Evolutionary conservation across 108 stramenopile genomes (phyloP), one percentile per base, ranked within the genome.

Genomic region (Skeletonema costatum): DNA sequence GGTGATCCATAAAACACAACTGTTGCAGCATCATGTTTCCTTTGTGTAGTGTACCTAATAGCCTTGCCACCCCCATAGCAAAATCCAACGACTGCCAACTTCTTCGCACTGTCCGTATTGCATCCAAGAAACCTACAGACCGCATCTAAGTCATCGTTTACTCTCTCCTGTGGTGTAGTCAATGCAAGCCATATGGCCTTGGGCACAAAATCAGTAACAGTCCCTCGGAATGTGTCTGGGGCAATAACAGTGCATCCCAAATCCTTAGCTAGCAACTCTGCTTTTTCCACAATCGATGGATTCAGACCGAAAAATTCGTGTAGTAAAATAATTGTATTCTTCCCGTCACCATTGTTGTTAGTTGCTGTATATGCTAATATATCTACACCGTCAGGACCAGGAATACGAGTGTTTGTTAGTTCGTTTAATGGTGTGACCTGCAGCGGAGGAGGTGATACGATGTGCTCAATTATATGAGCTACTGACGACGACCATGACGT

Each of bases 301-400:
- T 38, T 71, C 19, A 77, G 62, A 7, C 76, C 76, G 33, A 77
- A 77, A 70, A 77, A 77, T 39, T 77, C 76, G 66, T 77, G 76
- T 21, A 77, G 64, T 19, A 77, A 21, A 44, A 77, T 71, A 10
- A 77, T 56, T 56, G 53, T 6, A 56, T 56, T 21, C 9, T 25
- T 25, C 21, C 25, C 25, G 17, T 56, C 53, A 10, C n/a, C 6
- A 53, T 53, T 25, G 8, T 21, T 53, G 21, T 21, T 53, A 4
- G 51, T 25, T 25, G 53, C 25, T 56, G 5, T 56, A 25, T 56
- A 56, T 29, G 53, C 53, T 11, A 56, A 56, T 29, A 56, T 56
- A 29, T 56, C 53, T 9, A 56, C n/a, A 56, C 53, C 53, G 29
- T 56, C 53, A 56, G 53, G 53, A 0, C 53, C 53, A 21, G 53